phyloP scores from a whole-genome alignment of 257 asterid species.

The Eucommia ulmoides region DNA sequence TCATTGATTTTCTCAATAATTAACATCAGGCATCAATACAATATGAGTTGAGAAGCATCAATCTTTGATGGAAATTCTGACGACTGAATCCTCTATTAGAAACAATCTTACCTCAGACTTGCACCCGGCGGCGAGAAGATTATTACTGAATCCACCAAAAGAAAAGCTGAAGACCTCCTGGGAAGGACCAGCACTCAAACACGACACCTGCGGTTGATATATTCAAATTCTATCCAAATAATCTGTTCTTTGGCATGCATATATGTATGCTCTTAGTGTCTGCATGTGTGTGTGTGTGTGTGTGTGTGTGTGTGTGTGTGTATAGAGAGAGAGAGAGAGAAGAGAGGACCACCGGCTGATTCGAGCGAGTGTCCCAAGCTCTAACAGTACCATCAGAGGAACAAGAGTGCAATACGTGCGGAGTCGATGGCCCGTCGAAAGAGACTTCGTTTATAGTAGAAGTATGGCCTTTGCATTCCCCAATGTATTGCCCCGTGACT shows the following conservation, averaged over 20 bases:
- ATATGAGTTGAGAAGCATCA: too few relatives aligned
- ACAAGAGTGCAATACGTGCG: constrained; percentile 64
- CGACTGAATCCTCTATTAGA: too few relatives aligned
- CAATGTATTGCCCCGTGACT: constrained; percentile 71
- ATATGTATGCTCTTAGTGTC: too few relatives aligned
- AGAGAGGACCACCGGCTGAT: constrained; percentile 44
- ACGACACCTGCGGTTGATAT: constrained; percentile 49
- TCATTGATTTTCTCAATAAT: too few relatives aligned
- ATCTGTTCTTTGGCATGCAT: background rate
- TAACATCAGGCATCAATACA: too few relatives aligned
- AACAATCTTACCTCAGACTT: constrained; percentile 43
- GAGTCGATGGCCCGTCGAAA: constrained; percentile 45
- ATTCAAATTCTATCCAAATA: constrained; percentile 1
- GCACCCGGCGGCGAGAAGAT: constrained; percentile 84
- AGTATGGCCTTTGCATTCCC: constrained; percentile 70
- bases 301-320: too few relatives aligned
- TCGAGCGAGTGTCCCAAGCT: constrained; percentile 94
- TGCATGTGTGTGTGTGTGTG: background rate
- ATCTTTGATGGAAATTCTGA: too few relatives aligned
- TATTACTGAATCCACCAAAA: constrained; percentile 58
- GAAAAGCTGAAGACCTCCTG: constrained; percentile 88
- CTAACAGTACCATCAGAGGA: constrained; percentile 75
- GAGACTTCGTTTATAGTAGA: constrained; percentile 62
- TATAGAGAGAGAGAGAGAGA: too few relatives aligned
- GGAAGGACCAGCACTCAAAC: constrained; percentile 43